Conservation (phyloP, 148 eudicot species). For the Nepenthes mirabilis region DNA sequence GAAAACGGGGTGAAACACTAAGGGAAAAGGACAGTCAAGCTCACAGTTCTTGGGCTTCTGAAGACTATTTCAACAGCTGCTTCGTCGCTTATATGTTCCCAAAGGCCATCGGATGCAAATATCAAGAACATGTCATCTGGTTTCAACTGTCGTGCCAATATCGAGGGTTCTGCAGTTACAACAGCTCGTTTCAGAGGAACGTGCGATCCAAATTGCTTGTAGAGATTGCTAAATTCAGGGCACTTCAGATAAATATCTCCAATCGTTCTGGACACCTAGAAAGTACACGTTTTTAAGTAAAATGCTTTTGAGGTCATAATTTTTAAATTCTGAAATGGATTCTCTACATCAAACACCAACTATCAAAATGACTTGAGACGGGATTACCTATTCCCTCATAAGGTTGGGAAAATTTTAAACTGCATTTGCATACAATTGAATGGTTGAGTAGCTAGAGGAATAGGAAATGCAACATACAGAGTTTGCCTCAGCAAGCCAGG, state of each 20-base stretch:
- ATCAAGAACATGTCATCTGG: slow-evolving; percentile 49
- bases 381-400: too few relatives aligned
- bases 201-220: slow-evolving; percentile 25
- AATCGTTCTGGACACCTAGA: slow-evolving; percentile 61
- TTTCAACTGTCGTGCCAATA: slow-evolving; percentile 24
- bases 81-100: slow-evolving; percentile 57
- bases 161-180: slow-evolving; percentile 48
- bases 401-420: too few relatives aligned
- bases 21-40: neutral
- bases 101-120: slow-evolving; percentile 73
- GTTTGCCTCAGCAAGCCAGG: too few relatives aligned
- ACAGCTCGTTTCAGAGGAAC: slow-evolving; percentile 37
- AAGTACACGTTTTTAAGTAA: neutral
- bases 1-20: neutral
- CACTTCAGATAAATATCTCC: slow-evolving; percentile 58
- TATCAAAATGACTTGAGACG: neutral
- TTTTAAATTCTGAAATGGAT: neutral
- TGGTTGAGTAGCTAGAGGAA: too few relatives aligned
- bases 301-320: neutral
- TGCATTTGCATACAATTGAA: too few relatives aligned
- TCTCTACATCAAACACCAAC: neutral
- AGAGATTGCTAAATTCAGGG: slow-evolving; percentile 35
- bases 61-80: slow-evolving; percentile 52
- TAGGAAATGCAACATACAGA: too few relatives aligned
- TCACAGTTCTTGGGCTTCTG: slow-evolving; percentile 35